These are phyloP conservation scores for Hygrophorus pudorinus DNA, from an alignment of 768 basidiomycete species.

Conservation along the genomic window DNA sequence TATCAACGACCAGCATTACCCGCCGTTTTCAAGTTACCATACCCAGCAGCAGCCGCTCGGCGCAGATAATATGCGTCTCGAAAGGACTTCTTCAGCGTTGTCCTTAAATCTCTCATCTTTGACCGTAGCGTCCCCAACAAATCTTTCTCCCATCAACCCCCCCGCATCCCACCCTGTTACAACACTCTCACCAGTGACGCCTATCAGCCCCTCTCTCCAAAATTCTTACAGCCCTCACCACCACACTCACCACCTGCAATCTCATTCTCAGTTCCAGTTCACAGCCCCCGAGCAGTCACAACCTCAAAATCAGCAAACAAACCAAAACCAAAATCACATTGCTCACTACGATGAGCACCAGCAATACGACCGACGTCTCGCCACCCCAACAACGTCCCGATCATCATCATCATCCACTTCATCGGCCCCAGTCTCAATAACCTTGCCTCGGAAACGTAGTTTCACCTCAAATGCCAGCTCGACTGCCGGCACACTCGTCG, in stretches of 20 bases:
- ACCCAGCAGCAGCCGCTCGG: constrained; percentile 14
- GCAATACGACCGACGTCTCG: constrained; percentile 16
- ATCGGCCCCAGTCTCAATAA: constrained; percentile 37
- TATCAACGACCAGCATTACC: constrained; percentile 20
- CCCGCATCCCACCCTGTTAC: constrained; percentile 26
- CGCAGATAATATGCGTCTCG: constrained; percentile 12
- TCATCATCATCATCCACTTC: constrained; percentile 45
- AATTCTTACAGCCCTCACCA: constrained; percentile 30
- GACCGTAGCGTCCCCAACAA: constrained; percentile 55
- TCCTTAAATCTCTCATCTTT: constrained; percentile 63
- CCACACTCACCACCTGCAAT: constrained; percentile 30
- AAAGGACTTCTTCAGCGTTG: constrained; percentile 29
- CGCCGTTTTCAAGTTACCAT: constrained; percentile 20
- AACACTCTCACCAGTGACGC: constrained; percentile 44
- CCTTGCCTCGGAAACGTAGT: constrained; percentile 59
- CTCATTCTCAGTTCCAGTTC: constrained; percentile 44
- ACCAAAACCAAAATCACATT: constrained; percentile 1
- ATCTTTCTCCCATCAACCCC: constrained; percentile 52
- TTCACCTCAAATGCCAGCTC: constrained; percentile 36
- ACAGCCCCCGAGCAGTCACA: constrained; percentile 25
- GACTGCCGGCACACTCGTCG: constrained; percentile 23
- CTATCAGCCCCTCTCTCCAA: constrained; percentile 36
- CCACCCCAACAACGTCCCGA: constrained; percentile 20
- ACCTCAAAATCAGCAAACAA: constrained; percentile 9
- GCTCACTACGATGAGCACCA: constrained; percentile 20